A percentile compares a stretch with the other conserved stretches of the same genome.
These are phyloP conservation scores for Colletotrichum sp. DNA, from an alignment of 2,329 filamentous ascomycete genomes.

Conservation along the genomic window DNA sequence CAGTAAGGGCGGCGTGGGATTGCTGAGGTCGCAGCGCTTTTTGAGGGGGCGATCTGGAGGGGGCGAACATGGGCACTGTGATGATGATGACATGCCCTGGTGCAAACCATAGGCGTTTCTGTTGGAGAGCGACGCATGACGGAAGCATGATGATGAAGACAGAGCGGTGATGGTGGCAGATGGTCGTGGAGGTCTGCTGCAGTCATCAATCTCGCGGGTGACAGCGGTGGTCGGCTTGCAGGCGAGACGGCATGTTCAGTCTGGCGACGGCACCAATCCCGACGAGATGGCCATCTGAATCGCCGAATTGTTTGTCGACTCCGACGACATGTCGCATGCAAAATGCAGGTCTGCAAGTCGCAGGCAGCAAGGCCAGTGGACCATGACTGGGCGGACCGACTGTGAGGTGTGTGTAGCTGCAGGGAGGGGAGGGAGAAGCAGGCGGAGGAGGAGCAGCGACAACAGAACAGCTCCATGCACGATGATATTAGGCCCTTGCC, in stretches of 20 bases:
- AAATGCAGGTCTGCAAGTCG: constrained; percentile 8
- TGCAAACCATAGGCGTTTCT: background rate
- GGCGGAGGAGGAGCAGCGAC: background rate
- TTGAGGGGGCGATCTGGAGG: background rate
- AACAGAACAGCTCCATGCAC: constrained; percentile 5
- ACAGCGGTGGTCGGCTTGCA: background rate
- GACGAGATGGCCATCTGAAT: background rate
- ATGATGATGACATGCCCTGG: constrained; percentile 11
- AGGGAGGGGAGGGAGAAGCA: background rate
- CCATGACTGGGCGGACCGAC: background rate
- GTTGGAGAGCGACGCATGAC: background rate
- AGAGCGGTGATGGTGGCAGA: background rate
- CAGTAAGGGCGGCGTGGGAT: background rate
- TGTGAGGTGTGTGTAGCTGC: background rate
- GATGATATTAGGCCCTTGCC: constrained; percentile 2
- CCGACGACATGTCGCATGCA: background rate
- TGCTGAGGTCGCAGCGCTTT: background rate
- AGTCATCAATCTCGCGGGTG: background rate
- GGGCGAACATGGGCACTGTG: background rate
- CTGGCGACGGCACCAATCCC: background rate
- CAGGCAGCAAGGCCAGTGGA: background rate
- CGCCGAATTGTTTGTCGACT: constrained; percentile 2
- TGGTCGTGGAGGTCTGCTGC: background rate
- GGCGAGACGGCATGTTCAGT: background rate
- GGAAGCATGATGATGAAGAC: background rate